Evolutionary conservation across 768 basidiomycete species (phyloP), one percentile per base, ranked within the genome.

Genomic region (Sarcodon aspratus): DNA sequence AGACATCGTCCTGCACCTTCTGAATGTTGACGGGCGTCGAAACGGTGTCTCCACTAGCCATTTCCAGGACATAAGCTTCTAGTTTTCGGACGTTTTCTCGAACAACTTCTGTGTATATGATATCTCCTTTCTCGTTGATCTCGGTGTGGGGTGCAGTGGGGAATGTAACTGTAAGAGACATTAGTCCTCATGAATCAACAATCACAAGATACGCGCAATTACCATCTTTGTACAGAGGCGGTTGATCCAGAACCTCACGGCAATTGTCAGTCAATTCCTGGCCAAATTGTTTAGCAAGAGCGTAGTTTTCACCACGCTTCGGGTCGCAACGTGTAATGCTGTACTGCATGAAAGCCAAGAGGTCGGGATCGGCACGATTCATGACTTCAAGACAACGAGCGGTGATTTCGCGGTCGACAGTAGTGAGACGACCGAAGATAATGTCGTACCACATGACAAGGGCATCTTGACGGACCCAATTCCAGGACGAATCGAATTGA

Each of bases 401-500:
- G 10, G 96, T 96, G 65, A 94, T 92, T 62, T 95, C 92, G 47
- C 92, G 86, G 60, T 97, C 93, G 54, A 97, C 88, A 13, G 91
- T 92, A 18, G 85, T 93, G 48, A 96, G 78, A 42, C 85, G 82
- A 44, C 96, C 96, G 56, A 93, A 92, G 57, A 99, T 92, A 68
- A 99, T 96, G 64, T 98, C 95, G 66, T 94, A 97, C 70, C 83
- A 98, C 91, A 99, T 94, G 51, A 91, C 71, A 27, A 98, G 73
- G 12, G 93, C 91, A 53, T 96, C 94, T 69, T 99, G 96, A 52
- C 95, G 84, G 42, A 86, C 95, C 96, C 96, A 99, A 62, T 99
- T 99, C 96, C 95, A 99, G 6, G 87, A 92, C 2, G 95, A 98
- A 63, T 98, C 94, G 72, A 99, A 98, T 62, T 85, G 93, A 43